A percentile compares a stretch with the other conserved stretches of the same genome.
phyloP scores from a whole-genome alignment of 75 land plant genomes.

The Selaginella tamariscina region DNA sequence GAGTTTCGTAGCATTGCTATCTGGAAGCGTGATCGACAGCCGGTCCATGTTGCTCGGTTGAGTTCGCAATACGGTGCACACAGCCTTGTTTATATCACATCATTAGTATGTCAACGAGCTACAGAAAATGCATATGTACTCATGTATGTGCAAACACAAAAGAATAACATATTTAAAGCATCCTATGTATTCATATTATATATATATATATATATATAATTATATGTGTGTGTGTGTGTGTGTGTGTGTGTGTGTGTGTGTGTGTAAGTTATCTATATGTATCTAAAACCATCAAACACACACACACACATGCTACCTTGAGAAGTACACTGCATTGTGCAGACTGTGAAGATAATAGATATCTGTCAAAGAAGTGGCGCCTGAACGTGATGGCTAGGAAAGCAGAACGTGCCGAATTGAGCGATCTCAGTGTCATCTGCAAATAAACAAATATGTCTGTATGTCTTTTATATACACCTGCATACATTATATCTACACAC shows the following conservation, averaged over 20 bases:
- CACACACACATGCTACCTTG: conserved; percentile 50
- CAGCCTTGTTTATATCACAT: conserved; percentile 33
- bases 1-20: conserved; percentile 58
- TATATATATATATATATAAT: too few relatives aligned
- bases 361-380: conserved; percentile 62
- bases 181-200: too few relatives aligned
- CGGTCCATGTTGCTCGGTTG: conserved; percentile 53
- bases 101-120: background rate
- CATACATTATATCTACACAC: background rate
- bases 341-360: conserved; percentile 29
- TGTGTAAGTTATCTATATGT: too few relatives aligned
- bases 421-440: conserved; percentile 70
- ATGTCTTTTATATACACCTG: background rate
- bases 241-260: too few relatives aligned
- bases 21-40: conserved; percentile 44
- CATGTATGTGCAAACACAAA: too few relatives aligned
- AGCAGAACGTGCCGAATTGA: conserved; percentile 89
- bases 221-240: too few relatives aligned
- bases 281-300: background rate
- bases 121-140: too few relatives aligned
- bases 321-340: conserved; percentile 72
- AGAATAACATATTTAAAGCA: too few relatives aligned
- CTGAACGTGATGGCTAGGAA: conserved; percentile 54
- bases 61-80: conserved; percentile 77
- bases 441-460: conserved; percentile 3